phyloP scores from a whole-genome alignment of 2,329 filamentous ascomycete species.

The Huntiella bhutanensis region DNA sequence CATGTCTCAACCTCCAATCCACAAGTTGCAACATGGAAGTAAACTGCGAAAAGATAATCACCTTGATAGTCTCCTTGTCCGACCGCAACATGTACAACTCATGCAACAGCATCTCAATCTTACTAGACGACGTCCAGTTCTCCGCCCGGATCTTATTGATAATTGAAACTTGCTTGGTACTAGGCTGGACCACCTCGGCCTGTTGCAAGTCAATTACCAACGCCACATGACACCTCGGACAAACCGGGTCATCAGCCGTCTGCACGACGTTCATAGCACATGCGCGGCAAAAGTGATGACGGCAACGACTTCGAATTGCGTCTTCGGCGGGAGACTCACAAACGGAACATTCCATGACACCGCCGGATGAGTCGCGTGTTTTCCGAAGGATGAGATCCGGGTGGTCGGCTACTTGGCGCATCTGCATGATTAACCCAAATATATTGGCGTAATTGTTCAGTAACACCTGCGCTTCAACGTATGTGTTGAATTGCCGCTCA shows the following conservation, averaged over 20 bases:
- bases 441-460: slow-evolving; percentile 98
- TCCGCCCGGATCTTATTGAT: slow-evolving; percentile 99
- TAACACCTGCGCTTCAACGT: slow-evolving; percentile 82
- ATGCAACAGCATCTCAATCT: slow-evolving; percentile 91
- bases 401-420: slow-evolving; percentile 94
- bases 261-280: slow-evolving; percentile 39
- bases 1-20: slow-evolving; percentile 86
- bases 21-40: slow-evolving; percentile 94
- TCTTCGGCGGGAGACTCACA: slow-evolving; percentile 95
- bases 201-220: slow-evolving; percentile 86
- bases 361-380: slow-evolving; percentile 66
- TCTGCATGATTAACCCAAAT: slow-evolving; percentile 96
- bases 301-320: slow-evolving; percentile 77
- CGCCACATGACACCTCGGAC: slow-evolving; percentile 78
- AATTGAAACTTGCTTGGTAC: slow-evolving; percentile 81
- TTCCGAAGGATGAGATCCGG: slow-evolving; percentile 74
- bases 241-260: slow-evolving; percentile 60
- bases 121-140: slow-evolving; percentile 94
- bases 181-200: slow-evolving; percentile 81
- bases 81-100: slow-evolving; percentile 82
- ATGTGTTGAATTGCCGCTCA: slow-evolving; percentile 79
- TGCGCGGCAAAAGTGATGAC: slow-evolving; percentile 47
- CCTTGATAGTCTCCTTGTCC: slow-evolving; percentile 85
- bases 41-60: slow-evolving; percentile 94
- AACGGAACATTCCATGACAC: slow-evolving; percentile 78